phyloP scores from a whole-genome alignment of 1,284 basidiomycete species.

The Ceratobasidium theobromae region DNA sequence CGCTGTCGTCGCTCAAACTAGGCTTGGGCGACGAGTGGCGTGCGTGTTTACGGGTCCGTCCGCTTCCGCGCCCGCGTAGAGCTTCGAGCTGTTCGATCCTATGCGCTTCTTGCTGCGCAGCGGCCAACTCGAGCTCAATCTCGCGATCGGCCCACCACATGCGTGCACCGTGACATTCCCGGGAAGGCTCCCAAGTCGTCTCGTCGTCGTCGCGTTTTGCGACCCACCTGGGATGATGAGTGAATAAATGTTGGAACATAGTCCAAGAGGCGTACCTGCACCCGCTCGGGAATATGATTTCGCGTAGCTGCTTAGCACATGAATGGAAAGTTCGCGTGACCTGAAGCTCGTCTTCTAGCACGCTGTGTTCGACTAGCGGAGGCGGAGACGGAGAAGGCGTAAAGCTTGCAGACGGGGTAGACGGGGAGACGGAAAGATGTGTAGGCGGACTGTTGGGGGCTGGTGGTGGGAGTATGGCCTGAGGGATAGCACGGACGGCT shows the following conservation, averaged over 20 bases:
- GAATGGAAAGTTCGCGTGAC: conserved; percentile 27
- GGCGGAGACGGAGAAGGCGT: conserved; percentile 24
- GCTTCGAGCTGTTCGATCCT: conserved; percentile 19
- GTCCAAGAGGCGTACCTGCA: conserved; percentile 11
- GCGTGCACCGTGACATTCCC: conserved; percentile 16
- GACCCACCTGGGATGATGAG: conserved; percentile 8
- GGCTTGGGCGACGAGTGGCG: neutral
- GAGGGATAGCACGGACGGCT: neutral
- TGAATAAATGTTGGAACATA: neutral
- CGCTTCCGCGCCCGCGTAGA: neutral
- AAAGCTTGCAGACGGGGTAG: conserved; percentile 22
- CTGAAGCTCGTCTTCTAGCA: conserved; percentile 21
- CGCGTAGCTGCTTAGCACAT: conserved; percentile 25
- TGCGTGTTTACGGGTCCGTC: neutral
- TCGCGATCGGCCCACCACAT: conserved; percentile 27
- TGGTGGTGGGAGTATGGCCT: neutral
- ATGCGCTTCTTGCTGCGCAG: conserved; percentile 15
- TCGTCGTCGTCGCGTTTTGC: conserved; percentile 30
- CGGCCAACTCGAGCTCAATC: conserved; percentile 20
- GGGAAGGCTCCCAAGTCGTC: conserved; percentile 17
- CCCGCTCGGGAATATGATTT: conserved; percentile 22
- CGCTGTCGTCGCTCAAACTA: conserved; percentile 6
- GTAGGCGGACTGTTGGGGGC: conserved; percentile 17
- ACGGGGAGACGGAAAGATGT: conserved; percentile 15
- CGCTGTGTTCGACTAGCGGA: conserved; percentile 15